Evolutionary conservation across 306 rosid genomes (phyloP), one percentile per base, ranked within the genome.

Genomic region (Mucuna pruriens): DNA sequence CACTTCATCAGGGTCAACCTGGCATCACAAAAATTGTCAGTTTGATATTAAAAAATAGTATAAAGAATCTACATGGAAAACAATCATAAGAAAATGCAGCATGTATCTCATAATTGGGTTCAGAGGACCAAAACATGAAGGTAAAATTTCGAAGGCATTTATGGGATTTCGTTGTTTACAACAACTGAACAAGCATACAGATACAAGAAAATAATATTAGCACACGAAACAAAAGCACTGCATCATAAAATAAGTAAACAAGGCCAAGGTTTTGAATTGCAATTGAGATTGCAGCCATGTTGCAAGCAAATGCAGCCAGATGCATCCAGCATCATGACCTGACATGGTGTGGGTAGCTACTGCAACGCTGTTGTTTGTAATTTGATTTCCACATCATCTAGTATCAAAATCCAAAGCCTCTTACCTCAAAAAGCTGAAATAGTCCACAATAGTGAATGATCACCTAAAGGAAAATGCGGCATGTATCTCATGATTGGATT

Each of bases 1-100:
- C 68, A 88, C 94, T 79, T 91, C 95, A 80, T 92, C 95, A 1
- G 91, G 94, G 52, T 92, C 91, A 90, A 92, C 94, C 97, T 92
- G 57, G 33, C 75, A 85, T 55, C 67, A 66, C 16, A 85, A 1
- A 68, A 75, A 29, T 20, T 11, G 31, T 16, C 61, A 13, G 34
- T 82, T 78, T 78, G 51, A 74, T 51, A 10, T 29, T 20, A 13
- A 29, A 46, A 42, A 29, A 10, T 42, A 72, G 16, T 11, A 55
- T 34, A 44, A n/a, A 23, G 44, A 45, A 71, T 45, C 34, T 22
- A 71, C n/a, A 77, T 71, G 25, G 66, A 69, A 36, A 31, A 36
- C 85, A 75, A 33, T 75, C 63, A 81, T 11, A 17, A 51, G 25
- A 17, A 22, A 23, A 9, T 22, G 63, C 9, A 19, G n/a, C n/a